A percentile compares a stretch with the other conserved stretches of the same genome.
These are phyloP conservation scores for Trichophaea hybrida DNA, from an alignment of 2,329 filamentous ascomycete genomes.

Conservation along the genomic window DNA sequence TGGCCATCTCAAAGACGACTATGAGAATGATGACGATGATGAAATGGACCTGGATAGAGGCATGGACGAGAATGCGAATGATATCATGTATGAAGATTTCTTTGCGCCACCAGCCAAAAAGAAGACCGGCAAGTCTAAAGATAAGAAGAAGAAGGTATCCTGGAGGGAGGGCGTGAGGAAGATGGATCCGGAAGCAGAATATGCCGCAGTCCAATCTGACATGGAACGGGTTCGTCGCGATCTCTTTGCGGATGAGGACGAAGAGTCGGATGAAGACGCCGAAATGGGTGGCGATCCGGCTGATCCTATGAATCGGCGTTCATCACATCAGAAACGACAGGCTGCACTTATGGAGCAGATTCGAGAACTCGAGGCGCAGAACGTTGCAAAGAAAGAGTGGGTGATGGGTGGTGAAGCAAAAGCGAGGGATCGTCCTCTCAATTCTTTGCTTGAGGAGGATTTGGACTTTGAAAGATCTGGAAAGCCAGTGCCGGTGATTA, in stretches of 20 bases:
- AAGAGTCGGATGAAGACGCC: conserved; percentile 48
- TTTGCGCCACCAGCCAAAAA: conserved; percentile 70
- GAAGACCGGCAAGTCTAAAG: conserved; percentile 32
- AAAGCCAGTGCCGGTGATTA: conserved; percentile 89
- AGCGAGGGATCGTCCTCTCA: conserved; percentile 66
- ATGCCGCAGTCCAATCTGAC: conserved; percentile 49
- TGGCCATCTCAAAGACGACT: conserved; percentile 31
- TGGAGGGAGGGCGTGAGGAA: conserved; percentile 31
- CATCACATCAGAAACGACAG: conserved; percentile 73
- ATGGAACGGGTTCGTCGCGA: conserved; percentile 81
- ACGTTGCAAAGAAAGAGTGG: conserved; percentile 84
- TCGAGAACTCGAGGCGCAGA: conserved; percentile 73
- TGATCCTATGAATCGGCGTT: conserved; percentile 58
- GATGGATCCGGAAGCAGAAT: conserved; percentile 46
- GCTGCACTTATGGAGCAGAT: conserved; percentile 82
- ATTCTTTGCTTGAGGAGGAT: conserved; percentile 87
- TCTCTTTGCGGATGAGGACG: conserved; percentile 53
- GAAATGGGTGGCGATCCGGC: conserved; percentile 51
- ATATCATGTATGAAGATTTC: conserved; percentile 83
- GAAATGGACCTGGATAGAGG: conserved; percentile 43
- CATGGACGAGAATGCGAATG: conserved; percentile 62
- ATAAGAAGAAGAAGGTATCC: conserved; percentile 32
- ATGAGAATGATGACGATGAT: conserved; percentile 46
- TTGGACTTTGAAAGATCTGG: conserved; percentile 90
- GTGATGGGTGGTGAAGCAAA: conserved; percentile 75